Percentiles rank a stretch among this genome's conserved stretches.
phyloP scores from a whole-genome alignment of 73 alveolate species.

The Paramecium bursaria region DNA sequence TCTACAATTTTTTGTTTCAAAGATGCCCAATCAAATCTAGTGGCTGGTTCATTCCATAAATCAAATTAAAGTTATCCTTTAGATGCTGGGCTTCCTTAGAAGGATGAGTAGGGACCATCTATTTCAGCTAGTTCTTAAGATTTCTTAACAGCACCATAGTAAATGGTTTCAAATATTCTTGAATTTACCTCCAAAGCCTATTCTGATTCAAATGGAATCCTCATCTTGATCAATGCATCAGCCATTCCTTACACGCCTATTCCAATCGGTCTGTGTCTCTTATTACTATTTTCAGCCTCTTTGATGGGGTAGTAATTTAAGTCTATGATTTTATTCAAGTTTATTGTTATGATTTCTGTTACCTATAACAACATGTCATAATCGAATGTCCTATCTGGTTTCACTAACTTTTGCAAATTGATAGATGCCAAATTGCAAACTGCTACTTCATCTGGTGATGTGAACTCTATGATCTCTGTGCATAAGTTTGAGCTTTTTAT shows the following conservation, averaged over 20 bases:
- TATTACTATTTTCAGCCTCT: conserved; percentile 87
- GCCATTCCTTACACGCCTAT: conserved; percentile 97
- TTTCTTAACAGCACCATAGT: conserved; percentile 89
- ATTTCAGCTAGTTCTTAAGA: conserved; percentile 85
- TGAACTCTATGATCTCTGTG: conserved; percentile 93
- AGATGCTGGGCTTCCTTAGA: conserved; percentile 85
- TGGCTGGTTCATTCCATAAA: conserved; percentile 78
- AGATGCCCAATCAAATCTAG: conserved; percentile 88
- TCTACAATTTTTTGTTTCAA: conserved; percentile 78
- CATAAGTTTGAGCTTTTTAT: conserved; percentile 95
- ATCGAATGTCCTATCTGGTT: conserved; percentile 80
- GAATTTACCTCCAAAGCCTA: conserved; percentile 84
- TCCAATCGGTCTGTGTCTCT: conserved; percentile 96
- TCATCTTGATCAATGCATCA: conserved; percentile 89
- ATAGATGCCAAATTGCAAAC: conserved; percentile 97
- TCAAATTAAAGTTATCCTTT: conserved; percentile 85
- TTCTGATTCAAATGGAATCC: conserved; percentile 90
- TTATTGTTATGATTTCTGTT: conserved; percentile 79
- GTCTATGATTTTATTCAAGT: conserved; percentile 89
- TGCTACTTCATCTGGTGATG: conserved; percentile 94
- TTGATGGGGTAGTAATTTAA: conserved; percentile 87
- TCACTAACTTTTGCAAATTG: conserved; percentile 84
- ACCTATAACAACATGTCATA: conserved; percentile 87
- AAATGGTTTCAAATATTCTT: conserved; percentile 93
- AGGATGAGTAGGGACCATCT: conserved; percentile 85